Evolutionary conservation across 176 grass and related monocot genomes (phyloP).

Genomic region (Poa annua): DNA sequence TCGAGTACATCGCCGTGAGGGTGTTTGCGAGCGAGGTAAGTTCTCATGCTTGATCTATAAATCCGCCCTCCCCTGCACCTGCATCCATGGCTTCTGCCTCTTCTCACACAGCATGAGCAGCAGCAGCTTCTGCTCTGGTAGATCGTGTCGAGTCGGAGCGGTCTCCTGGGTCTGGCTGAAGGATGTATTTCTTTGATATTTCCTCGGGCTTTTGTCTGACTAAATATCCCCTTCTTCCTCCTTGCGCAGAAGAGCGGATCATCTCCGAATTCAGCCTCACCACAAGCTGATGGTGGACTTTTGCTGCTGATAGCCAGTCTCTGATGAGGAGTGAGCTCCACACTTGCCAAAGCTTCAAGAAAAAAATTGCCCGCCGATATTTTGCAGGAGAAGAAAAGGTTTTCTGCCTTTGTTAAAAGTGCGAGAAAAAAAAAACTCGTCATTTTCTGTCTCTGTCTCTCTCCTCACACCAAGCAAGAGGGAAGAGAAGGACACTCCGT

Average conservation of each 20-base stretch:
- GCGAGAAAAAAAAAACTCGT: neutral
- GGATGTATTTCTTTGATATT: neutral
- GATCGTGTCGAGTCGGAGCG: neutral
- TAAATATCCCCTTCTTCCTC: slow-evolving; percentile 12
- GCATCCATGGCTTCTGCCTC: neutral
- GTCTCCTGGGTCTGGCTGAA: neutral
- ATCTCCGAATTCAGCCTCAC: neutral
- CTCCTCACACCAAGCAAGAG: neutral
- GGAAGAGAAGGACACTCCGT: neutral
- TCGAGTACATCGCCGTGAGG: slow-evolving; percentile 26
- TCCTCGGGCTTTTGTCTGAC: slow-evolving; percentile 6
- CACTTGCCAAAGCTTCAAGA: neutral
- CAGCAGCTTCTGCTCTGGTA: neutral
- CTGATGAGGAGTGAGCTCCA: neutral
- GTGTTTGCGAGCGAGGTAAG: slow-evolving; percentile 21
- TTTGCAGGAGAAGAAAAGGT: slow-evolving; percentile 30
- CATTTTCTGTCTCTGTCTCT: neutral
- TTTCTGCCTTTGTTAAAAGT: slow-evolving; percentile 26
- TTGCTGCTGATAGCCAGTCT: neutral
- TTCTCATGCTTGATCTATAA: slow-evolving; percentile 1
- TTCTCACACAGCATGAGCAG: slow-evolving; percentile 24
- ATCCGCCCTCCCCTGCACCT: neutral
- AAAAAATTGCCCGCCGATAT: neutral
- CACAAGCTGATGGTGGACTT: neutral
- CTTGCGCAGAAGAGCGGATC: neutral